A percentile compares a stretch with the other conserved stretches of the same genome.
phyloP scores from a whole-genome alignment of 2,329 filamentous ascomycete species.

The Cercospora brassicicola region DNA sequence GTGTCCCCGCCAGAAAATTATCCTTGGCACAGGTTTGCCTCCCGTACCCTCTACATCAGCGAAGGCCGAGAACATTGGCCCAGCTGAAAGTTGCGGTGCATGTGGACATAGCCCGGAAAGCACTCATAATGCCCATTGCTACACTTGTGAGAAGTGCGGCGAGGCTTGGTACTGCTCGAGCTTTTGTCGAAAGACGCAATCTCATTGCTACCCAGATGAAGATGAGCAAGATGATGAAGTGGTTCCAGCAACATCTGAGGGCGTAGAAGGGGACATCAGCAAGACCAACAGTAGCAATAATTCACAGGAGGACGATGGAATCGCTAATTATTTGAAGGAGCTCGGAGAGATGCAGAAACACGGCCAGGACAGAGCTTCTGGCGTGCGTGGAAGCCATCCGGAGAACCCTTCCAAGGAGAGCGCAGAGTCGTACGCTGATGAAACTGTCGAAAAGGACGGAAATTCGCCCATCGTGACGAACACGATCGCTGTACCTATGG shows the following conservation, averaged over 20 bases:
- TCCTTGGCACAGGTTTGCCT: neutral
- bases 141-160: neutral
- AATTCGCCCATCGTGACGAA: neutral
- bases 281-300: neutral
- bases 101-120: neutral
- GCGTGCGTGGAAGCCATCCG: neutral
- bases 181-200: neutral
- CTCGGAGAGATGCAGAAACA: neutral
- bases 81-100: neutral
- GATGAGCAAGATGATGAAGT: neutral
- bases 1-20: neutral
- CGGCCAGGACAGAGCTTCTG: neutral
- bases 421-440: neutral
- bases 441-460: neutral
- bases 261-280: neutral
- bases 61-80: neutral
- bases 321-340: neutral
- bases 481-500: neutral
- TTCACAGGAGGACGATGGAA: neutral
- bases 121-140: neutral
- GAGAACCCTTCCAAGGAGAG: neutral
- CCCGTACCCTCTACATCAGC: neutral
- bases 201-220: slow-evolving; percentile 4
- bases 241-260: neutral
- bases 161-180: neutral